Percentiles rank a stretch among this genome's conserved stretches.
Conservation (phyloP, 768 basidiomycete genomes). For the Suillus sp. region DNA sequence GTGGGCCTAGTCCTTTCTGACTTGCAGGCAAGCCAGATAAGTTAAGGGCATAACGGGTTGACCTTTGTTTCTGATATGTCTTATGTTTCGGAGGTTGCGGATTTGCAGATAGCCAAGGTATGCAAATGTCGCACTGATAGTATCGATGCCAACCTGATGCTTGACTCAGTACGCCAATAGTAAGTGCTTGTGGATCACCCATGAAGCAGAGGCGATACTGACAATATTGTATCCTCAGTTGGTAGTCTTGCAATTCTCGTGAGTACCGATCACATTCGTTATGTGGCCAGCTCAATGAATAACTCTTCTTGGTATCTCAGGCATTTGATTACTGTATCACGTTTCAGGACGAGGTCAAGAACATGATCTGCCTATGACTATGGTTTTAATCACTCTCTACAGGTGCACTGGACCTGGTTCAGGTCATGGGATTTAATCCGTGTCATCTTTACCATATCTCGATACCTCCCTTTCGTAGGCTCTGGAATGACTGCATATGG, state of each 20-base stretch:
- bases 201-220: neutral
- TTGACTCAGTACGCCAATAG: constrained; percentile 19
- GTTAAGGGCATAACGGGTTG: neutral
- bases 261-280: neutral
- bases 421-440: constrained; percentile 21
- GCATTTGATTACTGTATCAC: constrained; percentile 17
- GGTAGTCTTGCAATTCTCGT: constrained; percentile 23
- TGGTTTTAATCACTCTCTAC: neutral
- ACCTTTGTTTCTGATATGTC: neutral
- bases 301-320: constrained; percentile 2
- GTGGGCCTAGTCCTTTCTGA: neutral
- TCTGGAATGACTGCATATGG: constrained; percentile 17
- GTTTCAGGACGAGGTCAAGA: constrained; percentile 13
- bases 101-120: constrained; percentile 22
- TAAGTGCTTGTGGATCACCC: constrained; percentile 7
- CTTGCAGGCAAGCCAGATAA: neutral
- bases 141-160: neutral
- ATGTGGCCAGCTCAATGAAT: neutral
- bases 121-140: neutral
- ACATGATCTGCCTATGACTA: neutral
- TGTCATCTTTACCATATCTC: constrained; percentile 21
- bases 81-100: constrained; percentile 10
- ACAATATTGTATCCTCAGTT: constrained; percentile 11
- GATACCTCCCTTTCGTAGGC: constrained; percentile 24
- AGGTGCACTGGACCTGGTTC: constrained; percentile 25